Conservation (phyloP, 75 land plant genomes). For the Ceratopteris richardii region DNA sequence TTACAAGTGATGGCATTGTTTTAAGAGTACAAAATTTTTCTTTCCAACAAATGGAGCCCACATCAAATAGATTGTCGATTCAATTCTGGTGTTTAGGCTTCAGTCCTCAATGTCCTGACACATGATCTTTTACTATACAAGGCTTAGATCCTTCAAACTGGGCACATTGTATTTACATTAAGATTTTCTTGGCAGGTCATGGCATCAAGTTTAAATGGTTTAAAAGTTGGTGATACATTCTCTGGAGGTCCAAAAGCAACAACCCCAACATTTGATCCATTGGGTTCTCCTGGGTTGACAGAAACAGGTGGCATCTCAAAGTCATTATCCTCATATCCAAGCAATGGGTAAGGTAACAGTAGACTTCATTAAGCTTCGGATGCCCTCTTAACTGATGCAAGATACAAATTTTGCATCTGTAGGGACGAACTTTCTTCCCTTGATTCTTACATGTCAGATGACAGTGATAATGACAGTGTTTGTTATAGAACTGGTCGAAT, state of each 20-base stretch:
- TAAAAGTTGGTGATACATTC: constrained; percentile 74
- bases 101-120: no score
- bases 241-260: constrained; percentile 47
- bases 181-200: constrained; percentile 60
- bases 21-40: no score
- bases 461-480: constrained; percentile 66
- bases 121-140: no score
- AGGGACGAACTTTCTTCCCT: constrained; percentile 66
- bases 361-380: neutral
- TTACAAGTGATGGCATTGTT: no score
- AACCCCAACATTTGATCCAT: constrained; percentile 25
- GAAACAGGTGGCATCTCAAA: constrained; percentile 46
- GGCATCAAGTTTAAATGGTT: constrained; percentile 91
- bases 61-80: no score
- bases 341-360: constrained; percentile 21
- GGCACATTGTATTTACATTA: neutral
- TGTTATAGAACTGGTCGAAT: constrained; percentile 41
- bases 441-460: constrained; percentile 95
- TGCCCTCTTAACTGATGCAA: no score
- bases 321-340: constrained; percentile 25
- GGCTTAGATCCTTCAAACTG: no score
- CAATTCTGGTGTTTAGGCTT: no score
- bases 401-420: constrained; percentile 6
- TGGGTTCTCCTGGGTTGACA: constrained; percentile 49
- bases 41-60: no score